Conservation (phyloP, 2,329 filamentous ascomycete genomes). For the Colletotrichum orbiculare region DNA sequence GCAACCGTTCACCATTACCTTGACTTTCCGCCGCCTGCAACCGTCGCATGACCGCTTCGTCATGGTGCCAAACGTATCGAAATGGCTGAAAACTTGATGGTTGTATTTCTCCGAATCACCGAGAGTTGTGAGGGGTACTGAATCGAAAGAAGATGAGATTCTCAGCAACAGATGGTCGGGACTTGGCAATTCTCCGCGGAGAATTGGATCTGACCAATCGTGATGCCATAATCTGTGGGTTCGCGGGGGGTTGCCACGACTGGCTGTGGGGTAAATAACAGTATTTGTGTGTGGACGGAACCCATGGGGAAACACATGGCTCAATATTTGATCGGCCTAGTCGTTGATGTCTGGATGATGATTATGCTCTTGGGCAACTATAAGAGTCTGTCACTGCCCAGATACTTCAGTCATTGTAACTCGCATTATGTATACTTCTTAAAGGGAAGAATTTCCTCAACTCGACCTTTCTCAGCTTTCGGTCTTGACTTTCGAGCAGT, state of each 20-base stretch:
- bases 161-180: background rate
- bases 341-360: background rate
- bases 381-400: background rate
- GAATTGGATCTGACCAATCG: background rate
- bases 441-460: too few species aligned
- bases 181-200: constrained; percentile 17
- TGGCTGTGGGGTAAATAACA: background rate
- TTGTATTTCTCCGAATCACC: constrained; percentile 21
- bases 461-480: too few species aligned
- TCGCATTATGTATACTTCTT: too few species aligned
- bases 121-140: background rate
- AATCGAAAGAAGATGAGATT: background rate
- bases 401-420: background rate
- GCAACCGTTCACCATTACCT: background rate
- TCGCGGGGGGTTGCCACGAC: constrained; percentile 3
- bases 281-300: background rate
- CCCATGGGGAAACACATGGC: constrained; percentile 24
- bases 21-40: constrained; percentile 32
- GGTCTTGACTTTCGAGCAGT: too few species aligned
- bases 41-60: constrained; percentile 30
- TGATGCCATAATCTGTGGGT: background rate
- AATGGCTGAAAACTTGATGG: rapidly evolving
- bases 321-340: background rate
- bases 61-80: background rate
- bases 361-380: background rate